phyloP scores from a whole-genome alignment of 2,329 filamentous ascomycete genomes.

The Epichloe sp. region DNA sequence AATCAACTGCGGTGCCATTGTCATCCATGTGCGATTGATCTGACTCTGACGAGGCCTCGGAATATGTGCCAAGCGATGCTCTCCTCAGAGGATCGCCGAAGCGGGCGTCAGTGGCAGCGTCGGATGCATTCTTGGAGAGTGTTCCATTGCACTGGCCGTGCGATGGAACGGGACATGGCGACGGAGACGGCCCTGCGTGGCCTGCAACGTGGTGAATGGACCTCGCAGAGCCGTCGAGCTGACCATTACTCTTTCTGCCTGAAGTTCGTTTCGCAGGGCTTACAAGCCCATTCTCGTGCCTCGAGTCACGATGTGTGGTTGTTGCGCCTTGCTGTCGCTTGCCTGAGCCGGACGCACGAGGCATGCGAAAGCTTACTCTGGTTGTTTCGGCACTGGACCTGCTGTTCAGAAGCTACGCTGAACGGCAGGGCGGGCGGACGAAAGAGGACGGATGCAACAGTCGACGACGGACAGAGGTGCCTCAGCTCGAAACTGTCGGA shows the following conservation, averaged over 20 bases:
- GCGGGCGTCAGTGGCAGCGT: conserved; percentile 22
- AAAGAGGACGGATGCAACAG: neutral
- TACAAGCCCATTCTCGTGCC: conserved; percentile 81
- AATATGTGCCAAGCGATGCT: conserved; percentile 37
- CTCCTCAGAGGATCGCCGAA: conserved; percentile 30
- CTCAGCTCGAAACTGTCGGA: neutral
- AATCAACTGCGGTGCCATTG: conserved; percentile 26
- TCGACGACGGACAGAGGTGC: neutral
- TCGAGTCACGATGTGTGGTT: conserved; percentile 54
- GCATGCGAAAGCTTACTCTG: conserved; percentile 33
- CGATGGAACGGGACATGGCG: conserved; percentile 8
- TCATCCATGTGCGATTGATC: conserved; percentile 26
- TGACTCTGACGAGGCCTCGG: conserved; percentile 43
- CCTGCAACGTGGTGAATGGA: conserved; percentile 19
- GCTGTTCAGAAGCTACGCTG: neutral
- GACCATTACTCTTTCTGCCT: conserved; percentile 32
- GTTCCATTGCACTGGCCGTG: conserved; percentile 21
- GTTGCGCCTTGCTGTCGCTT: conserved; percentile 50
- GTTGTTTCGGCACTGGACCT: neutral
- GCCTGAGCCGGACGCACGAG: conserved; percentile 44
- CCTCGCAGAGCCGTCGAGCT: conserved; percentile 27
- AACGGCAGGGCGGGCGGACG: neutral
- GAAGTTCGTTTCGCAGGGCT: conserved; percentile 32
- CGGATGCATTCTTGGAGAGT: conserved; percentile 16
- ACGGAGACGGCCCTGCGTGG: conserved; percentile 18